Conservation (phyloP, 1,284 basidiomycete species). For the Fomes fomentarius region DNA sequence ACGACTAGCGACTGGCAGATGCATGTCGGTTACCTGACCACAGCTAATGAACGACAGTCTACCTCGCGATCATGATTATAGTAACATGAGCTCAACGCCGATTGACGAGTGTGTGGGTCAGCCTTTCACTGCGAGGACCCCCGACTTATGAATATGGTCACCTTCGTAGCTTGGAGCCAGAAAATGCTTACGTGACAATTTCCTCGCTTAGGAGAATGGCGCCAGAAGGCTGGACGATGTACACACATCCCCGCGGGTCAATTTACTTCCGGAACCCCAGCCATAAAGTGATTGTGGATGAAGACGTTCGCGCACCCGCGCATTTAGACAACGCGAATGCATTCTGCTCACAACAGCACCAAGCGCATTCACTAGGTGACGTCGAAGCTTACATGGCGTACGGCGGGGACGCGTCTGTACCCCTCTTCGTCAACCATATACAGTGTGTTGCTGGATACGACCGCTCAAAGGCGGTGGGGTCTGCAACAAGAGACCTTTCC, state of each 20-base stretch:
- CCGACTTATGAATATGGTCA: no score
- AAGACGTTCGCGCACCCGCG: slow-evolving; percentile 46
- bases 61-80: no score
- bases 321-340: slow-evolving; percentile 32
- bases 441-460: slow-evolving; percentile 24
- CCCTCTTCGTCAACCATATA: slow-evolving; percentile 25
- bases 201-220: slow-evolving; percentile 2
- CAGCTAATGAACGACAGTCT: no score
- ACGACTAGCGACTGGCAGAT: no score
- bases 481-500: slow-evolving; percentile 1
- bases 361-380: slow-evolving; percentile 36
- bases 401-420: slow-evolving; percentile 17
- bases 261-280: slow-evolving; percentile 49
- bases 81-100: no score
- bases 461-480: background rate
- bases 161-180: background rate
- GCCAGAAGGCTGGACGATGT: slow-evolving; percentile 32
- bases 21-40: no score
- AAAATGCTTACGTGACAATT: slow-evolving; percentile 16
- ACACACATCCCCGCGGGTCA: slow-evolving; percentile 46
- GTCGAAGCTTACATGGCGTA: slow-evolving; percentile 41
- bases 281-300: slow-evolving; percentile 46
- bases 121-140: no score
- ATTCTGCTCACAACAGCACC: slow-evolving; percentile 32
- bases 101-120: no score